phyloP scores from a whole-genome alignment of 331 rosid genomes.

The Cydonia oblonga region DNA sequence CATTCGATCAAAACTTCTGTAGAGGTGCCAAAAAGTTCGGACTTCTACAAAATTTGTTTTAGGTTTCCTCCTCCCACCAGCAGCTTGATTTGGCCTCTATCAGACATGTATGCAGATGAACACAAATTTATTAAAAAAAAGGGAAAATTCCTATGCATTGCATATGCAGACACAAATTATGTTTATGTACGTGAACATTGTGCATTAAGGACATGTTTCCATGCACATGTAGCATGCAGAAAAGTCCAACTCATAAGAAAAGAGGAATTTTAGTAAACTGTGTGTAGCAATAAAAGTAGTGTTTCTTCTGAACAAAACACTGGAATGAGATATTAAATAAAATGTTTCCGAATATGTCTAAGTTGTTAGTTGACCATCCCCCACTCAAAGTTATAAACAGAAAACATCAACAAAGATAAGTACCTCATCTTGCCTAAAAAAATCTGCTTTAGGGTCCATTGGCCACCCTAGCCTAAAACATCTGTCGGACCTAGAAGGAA shows the following conservation, averaged over 20 bases:
- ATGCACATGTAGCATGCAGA: neutral
- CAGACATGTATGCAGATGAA: conserved; percentile 19
- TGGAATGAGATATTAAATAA: neutral
- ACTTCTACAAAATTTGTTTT: conserved; percentile 97
- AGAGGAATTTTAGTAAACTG: neutral
- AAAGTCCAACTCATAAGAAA: neutral
- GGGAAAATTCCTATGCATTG: neutral
- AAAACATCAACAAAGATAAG: conserved; percentile 8
- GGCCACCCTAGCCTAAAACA: conserved; percentile 86
- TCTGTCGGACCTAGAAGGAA: conserved; percentile 54
- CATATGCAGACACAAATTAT: neutral
- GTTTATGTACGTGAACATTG: too few species aligned
- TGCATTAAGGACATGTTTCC: neutral
- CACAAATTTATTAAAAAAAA: conserved; percentile 2
- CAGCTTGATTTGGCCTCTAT: conserved; percentile 49
- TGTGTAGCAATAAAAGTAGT: neutral
- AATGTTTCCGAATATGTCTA: neutral
- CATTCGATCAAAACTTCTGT: conserved; percentile 96
- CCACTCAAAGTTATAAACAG: neutral
- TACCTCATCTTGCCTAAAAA: conserved; percentile 68
- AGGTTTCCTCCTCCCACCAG: conserved; percentile 63
- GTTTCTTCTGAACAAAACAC: neutral
- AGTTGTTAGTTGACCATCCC: neutral
- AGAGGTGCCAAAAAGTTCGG: conserved; percentile 80
- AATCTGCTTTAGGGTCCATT: conserved; percentile 52